These are phyloP conservation scores for Neurospora tetraspora DNA, from an alignment of 495 filamentous ascomycete species.

Conservation along the genomic window DNA sequence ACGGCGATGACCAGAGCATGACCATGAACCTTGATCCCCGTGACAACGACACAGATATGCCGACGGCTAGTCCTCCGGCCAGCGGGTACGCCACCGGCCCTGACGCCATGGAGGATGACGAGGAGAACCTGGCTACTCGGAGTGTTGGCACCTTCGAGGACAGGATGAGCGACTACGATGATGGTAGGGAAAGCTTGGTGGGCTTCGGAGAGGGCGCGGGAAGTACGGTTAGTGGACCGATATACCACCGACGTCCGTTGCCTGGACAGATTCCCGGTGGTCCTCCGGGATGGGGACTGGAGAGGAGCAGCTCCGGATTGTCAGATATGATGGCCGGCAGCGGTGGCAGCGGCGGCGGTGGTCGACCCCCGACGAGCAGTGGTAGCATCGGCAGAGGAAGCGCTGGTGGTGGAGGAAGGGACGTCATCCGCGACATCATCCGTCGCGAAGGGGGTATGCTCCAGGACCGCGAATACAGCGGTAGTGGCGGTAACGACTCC, in stretches of 20 bases:
- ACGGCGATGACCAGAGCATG: conserved; percentile 36
- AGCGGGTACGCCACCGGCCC: conserved; percentile 23
- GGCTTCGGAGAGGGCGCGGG: conserved; percentile 83
- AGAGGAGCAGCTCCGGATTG: conserved; percentile 34
- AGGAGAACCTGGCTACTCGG: conserved; percentile 23
- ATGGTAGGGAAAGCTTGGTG: conserved; percentile 58
- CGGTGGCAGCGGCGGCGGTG: not conserved
- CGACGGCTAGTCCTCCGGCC: conserved; percentile 21
- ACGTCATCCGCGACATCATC: not conserved
- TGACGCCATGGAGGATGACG: conserved; percentile 30
- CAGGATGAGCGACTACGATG: conserved; percentile 58
- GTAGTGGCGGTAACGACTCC: conserved; percentile 17
- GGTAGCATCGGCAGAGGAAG: not conserved
- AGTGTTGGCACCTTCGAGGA: conserved; percentile 56
- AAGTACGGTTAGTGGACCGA: conserved; percentile 67
- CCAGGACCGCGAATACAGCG: conserved; percentile 4
- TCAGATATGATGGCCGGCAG: conserved; percentile 22
- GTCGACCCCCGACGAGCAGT: not conserved
- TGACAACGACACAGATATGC: conserved; percentile 23
- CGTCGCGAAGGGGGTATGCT: not conserved
- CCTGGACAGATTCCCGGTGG: conserved; percentile 2
- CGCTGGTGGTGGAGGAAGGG: not conserved
- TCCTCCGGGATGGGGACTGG: conserved; percentile 19
- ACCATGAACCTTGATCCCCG: conserved; percentile 39
- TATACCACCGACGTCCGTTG: conserved; percentile 41